Conservation (phyloP, 2,329 filamentous ascomycete genomes). For the Aspergillus awamori region DNA sequence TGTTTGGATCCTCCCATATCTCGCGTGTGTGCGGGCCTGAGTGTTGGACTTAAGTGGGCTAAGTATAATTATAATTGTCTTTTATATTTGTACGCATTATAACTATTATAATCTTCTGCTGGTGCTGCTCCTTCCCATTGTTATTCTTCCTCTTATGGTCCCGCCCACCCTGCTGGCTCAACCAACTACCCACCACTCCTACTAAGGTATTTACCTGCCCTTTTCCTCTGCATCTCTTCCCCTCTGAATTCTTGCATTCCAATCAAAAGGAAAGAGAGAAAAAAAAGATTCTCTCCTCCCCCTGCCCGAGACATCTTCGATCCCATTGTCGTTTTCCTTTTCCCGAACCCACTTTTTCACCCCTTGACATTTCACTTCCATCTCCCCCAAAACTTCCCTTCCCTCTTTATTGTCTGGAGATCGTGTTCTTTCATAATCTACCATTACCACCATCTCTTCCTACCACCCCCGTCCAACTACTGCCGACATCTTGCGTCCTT, state of each 20-base stretch:
- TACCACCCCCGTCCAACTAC: neutral
- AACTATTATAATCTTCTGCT: conserved; percentile 15
- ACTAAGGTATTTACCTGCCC: conserved; percentile 21
- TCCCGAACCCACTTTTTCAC: neutral
- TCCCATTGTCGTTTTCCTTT: conserved; percentile 7
- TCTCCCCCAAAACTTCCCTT: neutral
- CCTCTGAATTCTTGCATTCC: conserved; percentile 18
- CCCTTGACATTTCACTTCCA: conserved; percentile 17
- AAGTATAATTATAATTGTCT: conserved; percentile 18
- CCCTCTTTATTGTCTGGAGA: neutral
- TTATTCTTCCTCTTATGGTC: conserved; percentile 22
- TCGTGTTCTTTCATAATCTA: conserved; percentile 4
- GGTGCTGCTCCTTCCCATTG: conserved; percentile 18
- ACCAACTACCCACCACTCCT: conserved; percentile 15
- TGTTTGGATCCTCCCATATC: conserved; percentile 24
- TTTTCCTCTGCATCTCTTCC: conserved; percentile 8
- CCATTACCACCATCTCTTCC: neutral
- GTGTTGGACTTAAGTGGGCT: conserved; percentile 16
- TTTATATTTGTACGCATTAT: conserved; percentile 11
- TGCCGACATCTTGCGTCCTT: neutral
- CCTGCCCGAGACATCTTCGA: conserved; percentile 14
- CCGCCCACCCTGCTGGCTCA: conserved; percentile 11
- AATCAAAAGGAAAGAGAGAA: conserved; percentile 8
- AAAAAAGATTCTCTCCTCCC: conserved; percentile 13
- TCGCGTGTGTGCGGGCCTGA: conserved; percentile 28